Base-by-base conservation (phyloP, 2,329 filamentous ascomycete genomes). In the Emergomyces africanus region DNA sequence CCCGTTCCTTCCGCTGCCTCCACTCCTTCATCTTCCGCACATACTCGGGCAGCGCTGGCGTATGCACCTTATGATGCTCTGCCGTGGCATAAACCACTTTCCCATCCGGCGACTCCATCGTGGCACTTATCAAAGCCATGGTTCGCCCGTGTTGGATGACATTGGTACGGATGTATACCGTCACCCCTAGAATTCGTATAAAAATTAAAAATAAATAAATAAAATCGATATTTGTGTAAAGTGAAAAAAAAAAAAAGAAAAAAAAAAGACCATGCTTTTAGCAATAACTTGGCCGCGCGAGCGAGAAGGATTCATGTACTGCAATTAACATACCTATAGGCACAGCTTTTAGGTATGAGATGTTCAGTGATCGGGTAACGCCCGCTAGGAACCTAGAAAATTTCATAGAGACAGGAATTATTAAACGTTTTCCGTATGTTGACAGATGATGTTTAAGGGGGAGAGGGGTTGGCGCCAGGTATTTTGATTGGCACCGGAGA, bases 31-130 rank as follows among this genome's bases (percentile, higher is more conserved):
- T 35, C 39, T 44, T 41, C 28, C 33, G 42, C 1, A 72, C 61
- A 64, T 79, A 75, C 51, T 75, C 70, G 23, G 69, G 61, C 49
- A 65, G 66, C 28, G 75, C 74, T 12, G 76, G 73, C 5, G 75
- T 67, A 56, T 74, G 72, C 12, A 80, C 77, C 62, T 81, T 81
- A 66, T 81, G 79, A 61, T 81, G 78, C 65, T 81, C 79, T 41
- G 72, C 77, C 0, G 78, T 79, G 57, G 75, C 78, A 63, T 78
- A 81, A 5, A 75, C 71, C 0, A 67, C 72, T 62, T 74, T 77
- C 0, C 77, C 76, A 64, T 81, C 78, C 18, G 74, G 65, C 57
- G 74, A 78, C 5, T 71, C 76, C 75, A 82, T 81, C 46, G 71
- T 71, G 3, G 77, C 78, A 9, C 74, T 70, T 46, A 81, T 77